phyloP scores from a whole-genome alignment of 148 eudicot genomes.

The Silene conica region DNA sequence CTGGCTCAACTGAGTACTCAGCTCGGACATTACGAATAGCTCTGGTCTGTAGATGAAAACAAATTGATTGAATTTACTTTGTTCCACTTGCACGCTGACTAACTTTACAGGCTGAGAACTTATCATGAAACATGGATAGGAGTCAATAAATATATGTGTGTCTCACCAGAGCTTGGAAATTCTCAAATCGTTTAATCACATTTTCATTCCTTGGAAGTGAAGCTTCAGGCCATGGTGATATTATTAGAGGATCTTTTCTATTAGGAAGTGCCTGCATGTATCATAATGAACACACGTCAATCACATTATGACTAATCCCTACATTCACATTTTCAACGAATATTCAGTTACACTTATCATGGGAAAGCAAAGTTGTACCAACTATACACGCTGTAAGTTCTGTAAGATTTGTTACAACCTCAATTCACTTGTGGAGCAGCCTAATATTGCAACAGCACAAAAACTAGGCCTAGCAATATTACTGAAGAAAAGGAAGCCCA shows the following conservation, averaged over 20 bases:
- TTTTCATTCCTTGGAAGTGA: slow-evolving; percentile 66
- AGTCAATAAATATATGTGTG: neutral
- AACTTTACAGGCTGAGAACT: neutral
- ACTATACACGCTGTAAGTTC: neutral
- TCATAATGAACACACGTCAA: slow-evolving; percentile 5
- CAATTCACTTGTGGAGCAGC: neutral
- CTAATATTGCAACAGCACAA: neutral
- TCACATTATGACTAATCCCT: neutral
- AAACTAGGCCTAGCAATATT: neutral
- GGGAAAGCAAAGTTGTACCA: too few relatives aligned
- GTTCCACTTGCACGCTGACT: neutral
- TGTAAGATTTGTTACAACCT: neutral
- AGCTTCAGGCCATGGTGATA: slow-evolving; percentile 81
- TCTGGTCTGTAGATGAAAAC: slow-evolving; percentile 49
- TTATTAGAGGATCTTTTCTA: slow-evolving; percentile 68
- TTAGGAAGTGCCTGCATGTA: slow-evolving; percentile 73
- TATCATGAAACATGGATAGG: neutral
- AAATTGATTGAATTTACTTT: neutral
- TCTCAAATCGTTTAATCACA: slow-evolving; percentile 76
- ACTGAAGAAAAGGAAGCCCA: too few relatives aligned
- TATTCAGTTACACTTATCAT: neutral
- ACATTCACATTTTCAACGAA: neutral
- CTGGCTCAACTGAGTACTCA: slow-evolving; percentile 95
- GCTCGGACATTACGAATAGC: slow-evolving; percentile 96
- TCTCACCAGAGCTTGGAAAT: slow-evolving; percentile 88